Percentiles rank a stretch among this genome's conserved stretches.
These are phyloP conservation scores for Carpinus fangiana DNA, from an alignment of 306 rosid genomes.

Conservation along the genomic window DNA sequence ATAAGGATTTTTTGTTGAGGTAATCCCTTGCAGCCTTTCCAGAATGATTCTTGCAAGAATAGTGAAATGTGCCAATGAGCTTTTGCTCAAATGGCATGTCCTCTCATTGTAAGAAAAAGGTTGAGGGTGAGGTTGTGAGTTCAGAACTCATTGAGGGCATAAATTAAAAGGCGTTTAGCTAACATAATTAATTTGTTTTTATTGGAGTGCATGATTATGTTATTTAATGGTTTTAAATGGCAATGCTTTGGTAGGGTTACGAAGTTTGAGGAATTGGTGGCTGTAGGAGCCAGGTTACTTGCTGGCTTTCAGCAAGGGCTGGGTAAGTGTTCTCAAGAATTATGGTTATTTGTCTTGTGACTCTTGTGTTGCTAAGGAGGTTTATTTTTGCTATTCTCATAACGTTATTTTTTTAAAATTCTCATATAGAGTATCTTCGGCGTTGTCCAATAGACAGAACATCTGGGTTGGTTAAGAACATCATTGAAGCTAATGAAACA, in stretches of 20 bases:
- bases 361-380: conserved; percentile 5
- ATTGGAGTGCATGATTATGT: not conserved
- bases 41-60: not conserved
- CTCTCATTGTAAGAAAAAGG: no score
- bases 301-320: conserved; percentile 65
- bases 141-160: no score
- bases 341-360: conserved; percentile 17
- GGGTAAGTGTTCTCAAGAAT: conserved; percentile 45
- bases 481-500: conserved; percentile 58
- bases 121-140: no score
- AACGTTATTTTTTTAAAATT: conserved; percentile 4
- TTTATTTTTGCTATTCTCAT: conserved; percentile 7
- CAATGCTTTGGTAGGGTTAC: conserved; percentile 46
- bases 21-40: conserved; percentile 17
- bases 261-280: conserved; percentile 61
- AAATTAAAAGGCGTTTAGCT: no score
- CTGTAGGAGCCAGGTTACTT: conserved; percentile 59
- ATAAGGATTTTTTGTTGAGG: conserved; percentile 71
- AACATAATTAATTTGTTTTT: not conserved
- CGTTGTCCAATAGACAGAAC: conserved; percentile 54
- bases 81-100: no score
- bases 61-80: no score
- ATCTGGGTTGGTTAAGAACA: conserved; percentile 49
- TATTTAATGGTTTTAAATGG: conserved; percentile 25
- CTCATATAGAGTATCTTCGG: conserved; percentile 59